A percentile compares a stretch with the other conserved stretches of the same genome.
phyloP scores from a whole-genome alignment of 1,284 basidiomycete genomes.

The Takashimella koratensis region DNA sequence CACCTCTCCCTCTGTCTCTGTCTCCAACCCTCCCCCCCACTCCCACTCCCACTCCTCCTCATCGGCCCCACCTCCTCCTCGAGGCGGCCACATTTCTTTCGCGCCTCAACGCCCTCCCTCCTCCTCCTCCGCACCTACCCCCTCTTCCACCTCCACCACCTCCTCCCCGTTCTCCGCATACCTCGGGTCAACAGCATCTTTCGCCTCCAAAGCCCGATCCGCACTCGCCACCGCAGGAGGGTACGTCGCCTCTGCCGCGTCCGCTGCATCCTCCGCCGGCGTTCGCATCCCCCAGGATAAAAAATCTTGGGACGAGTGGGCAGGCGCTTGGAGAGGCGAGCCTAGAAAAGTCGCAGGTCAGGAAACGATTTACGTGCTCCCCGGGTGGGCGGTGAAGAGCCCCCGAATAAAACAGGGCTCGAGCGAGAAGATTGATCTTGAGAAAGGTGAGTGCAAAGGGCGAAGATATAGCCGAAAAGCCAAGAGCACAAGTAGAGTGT shows the following conservation, averaged over 20 bases:
- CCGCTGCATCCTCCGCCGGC: not conserved
- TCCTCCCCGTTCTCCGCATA: conserved; percentile 3
- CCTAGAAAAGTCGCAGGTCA: conserved; percentile 1
- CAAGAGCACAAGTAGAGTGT: no score
- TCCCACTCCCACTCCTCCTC: not conserved
- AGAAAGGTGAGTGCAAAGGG: conserved; percentile 8
- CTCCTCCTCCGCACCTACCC: not conserved
- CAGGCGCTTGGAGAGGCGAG: conserved; percentile 10
- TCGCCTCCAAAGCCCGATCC: conserved; percentile 12
- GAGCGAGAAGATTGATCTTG: conserved; percentile 13
- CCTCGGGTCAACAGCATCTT: conserved; percentile 1
- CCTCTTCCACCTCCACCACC: not conserved
- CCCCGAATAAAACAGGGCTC: no score
- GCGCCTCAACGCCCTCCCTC: not conserved
- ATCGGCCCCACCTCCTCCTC: not conserved
- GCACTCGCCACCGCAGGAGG: conserved; percentile 7
- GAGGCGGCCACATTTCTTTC: not conserved
- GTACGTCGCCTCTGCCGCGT: conserved; percentile 6
- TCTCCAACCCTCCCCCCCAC: not conserved
- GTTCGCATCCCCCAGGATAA: conserved; percentile 17
- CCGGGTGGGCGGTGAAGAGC: conserved; percentile 39
- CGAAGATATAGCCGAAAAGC: no score
- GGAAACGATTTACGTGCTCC: conserved; percentile 33
- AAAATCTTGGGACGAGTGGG: conserved; percentile 21
- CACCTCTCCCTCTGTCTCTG: not conserved